Percentiles rank a stretch among this genome's conserved stretches.
phyloP scores from a whole-genome alignment of 1,284 basidiomycete genomes.

The Moesziomyces aphidis region DNA sequence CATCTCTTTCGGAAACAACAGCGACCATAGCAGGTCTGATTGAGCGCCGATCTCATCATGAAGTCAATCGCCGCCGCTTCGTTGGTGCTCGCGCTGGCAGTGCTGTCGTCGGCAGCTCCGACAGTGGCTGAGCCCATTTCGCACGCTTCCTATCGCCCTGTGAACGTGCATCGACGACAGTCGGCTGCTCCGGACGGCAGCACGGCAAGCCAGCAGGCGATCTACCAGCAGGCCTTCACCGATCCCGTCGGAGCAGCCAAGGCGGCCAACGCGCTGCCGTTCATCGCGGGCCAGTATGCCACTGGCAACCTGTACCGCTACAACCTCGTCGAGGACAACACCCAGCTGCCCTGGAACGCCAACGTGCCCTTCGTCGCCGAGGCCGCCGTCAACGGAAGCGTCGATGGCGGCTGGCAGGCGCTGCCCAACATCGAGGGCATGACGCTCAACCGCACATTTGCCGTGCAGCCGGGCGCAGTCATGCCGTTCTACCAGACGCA shows the following conservation, averaged over 20 bases:
- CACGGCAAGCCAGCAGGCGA: constrained; percentile 18
- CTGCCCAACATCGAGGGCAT: constrained; percentile 53
- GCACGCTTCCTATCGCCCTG: constrained; percentile 11
- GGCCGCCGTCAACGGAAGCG: constrained; percentile 42
- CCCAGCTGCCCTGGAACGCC: constrained; percentile 57
- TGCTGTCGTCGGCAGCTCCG: constrained; percentile 3
- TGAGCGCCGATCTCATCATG: too few relatives aligned
- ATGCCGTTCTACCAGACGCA: constrained; percentile 58
- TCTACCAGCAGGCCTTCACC: constrained; percentile 39
- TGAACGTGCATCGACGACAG: constrained; percentile 26
- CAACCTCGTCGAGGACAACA: constrained; percentile 33
- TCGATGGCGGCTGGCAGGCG: constrained; percentile 69
- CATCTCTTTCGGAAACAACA: too few relatives aligned
- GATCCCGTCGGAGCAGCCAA: constrained; percentile 60
- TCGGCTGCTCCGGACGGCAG: constrained; percentile 6
- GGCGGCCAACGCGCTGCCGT: constrained; percentile 42
- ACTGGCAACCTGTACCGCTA: constrained; percentile 22
- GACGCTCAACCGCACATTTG: constrained; percentile 52
- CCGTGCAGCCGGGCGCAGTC: constrained; percentile 27
- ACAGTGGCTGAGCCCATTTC: constrained; percentile 11
- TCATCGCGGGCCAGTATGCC: constrained; percentile 37
- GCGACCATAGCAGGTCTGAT: too few relatives aligned
- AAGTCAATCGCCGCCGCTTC: background rate
- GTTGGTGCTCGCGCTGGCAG: constrained; percentile 6
- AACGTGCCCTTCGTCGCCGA: constrained; percentile 38